Evolutionary conservation across 495 filamentous ascomycete genomes (phyloP), one percentile per base, ranked within the genome.

Genomic region (Jackrogersella multiformis): DNA sequence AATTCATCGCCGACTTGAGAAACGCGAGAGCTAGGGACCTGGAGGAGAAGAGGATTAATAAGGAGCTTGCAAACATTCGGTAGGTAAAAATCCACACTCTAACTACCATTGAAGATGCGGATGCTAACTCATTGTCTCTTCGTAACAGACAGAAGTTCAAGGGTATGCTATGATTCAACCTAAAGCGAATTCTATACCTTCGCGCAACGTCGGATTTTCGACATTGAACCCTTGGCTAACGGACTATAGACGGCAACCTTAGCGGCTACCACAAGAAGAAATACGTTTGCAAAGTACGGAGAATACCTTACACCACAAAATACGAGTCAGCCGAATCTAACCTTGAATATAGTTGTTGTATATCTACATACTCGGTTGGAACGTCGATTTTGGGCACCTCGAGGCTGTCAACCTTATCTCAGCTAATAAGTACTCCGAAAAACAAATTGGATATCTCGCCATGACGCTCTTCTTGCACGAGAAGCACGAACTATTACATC

Each of bases 261-360:
- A 96, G 89, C 78, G 96, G 96, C 51, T 99, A 99, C 72, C 92
- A 97, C 79, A 97, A 96, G 85, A 99, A 99, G 86, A 99, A 99
- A 91, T 99, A 99, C 74, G 96, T 99, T 44, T 99, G 96, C 90
- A 99, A 99, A 85, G 88, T 90, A 80, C 45, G 73, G 55, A n/a
- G 7, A 46, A 39, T 2, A 49, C 23, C 15, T 18, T 20, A 13
- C 28, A 44, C 54, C 28, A 6, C 18, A 16, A 38, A 3, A 7
- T 16, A 28, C 53, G 5, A 16, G 38, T 30, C 48, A 6, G 28
- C n/a, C 34, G 36, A 28, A 41, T 48, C 76, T 82, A 69, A 81
- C 75, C 24, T 18, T 18, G 4, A 12, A 13, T n/a, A 39, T 66
- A 90, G 88, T 85, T 99, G 66, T 86, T 99, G 44, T 99, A 99